Base-by-base conservation (phyloP, 2,329 filamentous ascomycete genomes). In the Fusarium zealandicum region DNA sequence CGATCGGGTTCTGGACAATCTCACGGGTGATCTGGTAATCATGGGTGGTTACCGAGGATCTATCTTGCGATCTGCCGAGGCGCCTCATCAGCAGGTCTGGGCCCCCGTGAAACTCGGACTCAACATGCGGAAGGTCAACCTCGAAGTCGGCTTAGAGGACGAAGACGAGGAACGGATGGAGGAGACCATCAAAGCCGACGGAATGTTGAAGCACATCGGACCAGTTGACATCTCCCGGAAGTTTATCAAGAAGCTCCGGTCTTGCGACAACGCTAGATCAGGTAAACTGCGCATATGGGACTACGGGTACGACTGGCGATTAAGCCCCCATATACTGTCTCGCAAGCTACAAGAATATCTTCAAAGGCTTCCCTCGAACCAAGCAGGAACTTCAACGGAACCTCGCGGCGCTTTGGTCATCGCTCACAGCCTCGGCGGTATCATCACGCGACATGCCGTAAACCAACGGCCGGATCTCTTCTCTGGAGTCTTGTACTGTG, bases 231-330 rank as follows among this genome's bases (percentile, higher is more conserved):
- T 97, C 52, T 91, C 90, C 5, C 87, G 86, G 52, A 85, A 91
- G 32, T 78, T 98, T 1, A 87, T 97, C 73, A 93, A 90, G 69
- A 87, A 89, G 49, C 73, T 96, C 16, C 82, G 85, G 42, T 86
- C 88, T 27, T 90, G 85, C 61, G 86, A 91, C 11, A 96, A 96
- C 66, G 86, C 84, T 2, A 82, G 83, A 45, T 80, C 78, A 4
- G 91, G 90, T 7, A 88, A 83, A 58, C 76, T 97, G 6, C 82
- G 92, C 39, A 83, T 96, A 1, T 92, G 92, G 79, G 89, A 97
- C 66, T 98, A 93, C 69, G 92, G 93, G 14, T 98, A 96, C 67
- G 93, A 98, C 74, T 98, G 93, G 93, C 83, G 93, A 13, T 77
- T 97, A 32, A 95, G 90, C 59, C 93, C 93, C 1, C 83, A 88